Base-by-base conservation (phyloP, 495 filamentous ascomycete genomes). In the Bryoglossum gracile region DNA sequence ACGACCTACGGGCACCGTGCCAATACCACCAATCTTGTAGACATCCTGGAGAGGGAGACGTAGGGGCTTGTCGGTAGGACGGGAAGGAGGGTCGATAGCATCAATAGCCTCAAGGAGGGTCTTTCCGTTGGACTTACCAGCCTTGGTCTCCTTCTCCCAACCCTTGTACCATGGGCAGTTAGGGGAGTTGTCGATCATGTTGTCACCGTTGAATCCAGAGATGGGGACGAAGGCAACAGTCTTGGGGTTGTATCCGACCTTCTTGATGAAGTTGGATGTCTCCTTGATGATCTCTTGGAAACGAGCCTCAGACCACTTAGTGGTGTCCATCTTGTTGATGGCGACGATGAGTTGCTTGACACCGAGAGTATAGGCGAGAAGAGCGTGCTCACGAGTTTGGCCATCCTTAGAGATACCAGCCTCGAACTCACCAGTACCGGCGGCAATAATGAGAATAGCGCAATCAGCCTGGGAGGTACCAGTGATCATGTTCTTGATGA, bases 401-500 rank as follows among this genome's bases (percentile, higher is more conserved):
- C 92, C 92, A 87, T 98, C 92, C 87, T 98, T 98, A 83, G 92
- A 98, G 85, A 98, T 98, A 97, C 92, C 92, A 84, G 92, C 92
- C 84, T 98, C 92, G 82, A 98, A 98, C 80, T 98, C 92, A 95
- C 92, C 92, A 86, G 90, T 95, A 76, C 92, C 92, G 65, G 92
- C 89, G 63, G 91, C 92, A 76, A 98, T 98, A 78, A 98, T 97
- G 81, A 98, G 91, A 73, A 98, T 87, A 65, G 94, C 92, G 76
- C 92, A 98, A 69, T 98, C 92, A 65, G 92, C 92, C 84, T 98
- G 92, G 73, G 92, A 98, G 68, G 92, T 98, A 86, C 92, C 92
- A 80, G 92, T 97, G 80, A 97, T 98, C 92, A 98, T 98, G 82
- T 98, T 98, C 82, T 98, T 98, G 87, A 98, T 98, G 79, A 98